These are phyloP conservation scores for Eucalyptus marginata DNA, from an alignment of 345 rosid genomes.

Conservation along the genomic window DNA sequence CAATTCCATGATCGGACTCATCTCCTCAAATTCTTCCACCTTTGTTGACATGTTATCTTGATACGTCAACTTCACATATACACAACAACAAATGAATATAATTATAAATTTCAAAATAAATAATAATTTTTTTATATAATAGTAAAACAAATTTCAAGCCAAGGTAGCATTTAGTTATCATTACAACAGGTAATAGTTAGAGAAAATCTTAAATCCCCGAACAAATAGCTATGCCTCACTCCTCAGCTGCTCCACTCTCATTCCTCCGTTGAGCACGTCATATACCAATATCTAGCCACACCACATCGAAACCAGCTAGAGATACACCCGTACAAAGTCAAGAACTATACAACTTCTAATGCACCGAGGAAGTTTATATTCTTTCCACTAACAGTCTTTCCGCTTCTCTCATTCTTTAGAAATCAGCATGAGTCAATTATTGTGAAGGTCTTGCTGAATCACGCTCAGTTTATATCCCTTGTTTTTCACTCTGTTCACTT, in stretches of 20 bases:
- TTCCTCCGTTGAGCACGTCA: not conserved
- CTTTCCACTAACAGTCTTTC: not conserved
- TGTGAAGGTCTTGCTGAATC: not conserved
- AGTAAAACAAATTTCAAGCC: too few relatives aligned
- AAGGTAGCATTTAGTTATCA: not conserved
- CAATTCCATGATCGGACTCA: too few relatives aligned
- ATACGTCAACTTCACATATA: too few relatives aligned
- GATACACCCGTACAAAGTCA: not conserved
- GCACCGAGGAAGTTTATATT: not conserved
- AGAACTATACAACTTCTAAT: not conserved
- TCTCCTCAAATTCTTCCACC: too few relatives aligned
- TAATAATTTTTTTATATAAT: too few relatives aligned
- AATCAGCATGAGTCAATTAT: not conserved
- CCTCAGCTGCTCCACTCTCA: not conserved
- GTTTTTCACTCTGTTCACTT: not conserved
- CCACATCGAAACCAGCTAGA: not conserved
- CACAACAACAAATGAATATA: too few relatives aligned
- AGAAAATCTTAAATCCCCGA: not conserved
- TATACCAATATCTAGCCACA: not conserved
- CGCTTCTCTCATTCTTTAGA: not conserved
- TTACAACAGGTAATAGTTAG: not conserved
- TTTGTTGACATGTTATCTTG: too few relatives aligned
- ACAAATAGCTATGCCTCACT: not conserved
- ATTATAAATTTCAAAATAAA: too few relatives aligned
- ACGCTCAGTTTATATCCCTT: not conserved